Conservation (phyloP, 2,329 filamentous ascomycete genomes). For the Botryotinia convoluta region DNA sequence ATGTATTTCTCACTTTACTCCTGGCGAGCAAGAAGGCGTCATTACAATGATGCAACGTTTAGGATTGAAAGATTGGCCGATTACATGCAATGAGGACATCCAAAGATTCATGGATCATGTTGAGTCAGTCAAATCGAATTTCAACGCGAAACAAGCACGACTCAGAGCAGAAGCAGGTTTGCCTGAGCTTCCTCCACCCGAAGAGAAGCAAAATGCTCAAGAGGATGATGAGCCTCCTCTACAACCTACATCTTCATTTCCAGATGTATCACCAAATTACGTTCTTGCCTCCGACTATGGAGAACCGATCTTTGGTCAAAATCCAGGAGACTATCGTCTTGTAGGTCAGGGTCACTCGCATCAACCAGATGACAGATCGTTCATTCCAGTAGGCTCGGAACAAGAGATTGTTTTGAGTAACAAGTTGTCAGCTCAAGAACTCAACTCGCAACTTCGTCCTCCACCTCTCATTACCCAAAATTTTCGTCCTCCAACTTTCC, state of each 20-base stretch:
- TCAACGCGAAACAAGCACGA: not conserved
- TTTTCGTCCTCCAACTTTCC: not conserved
- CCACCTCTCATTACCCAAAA: not conserved
- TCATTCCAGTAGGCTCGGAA: not conserved
- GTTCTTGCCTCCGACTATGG: not conserved
- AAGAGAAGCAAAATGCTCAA: not conserved
- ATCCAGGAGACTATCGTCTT: not conserved
- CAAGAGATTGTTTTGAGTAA: not conserved
- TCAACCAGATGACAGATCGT: not conserved
- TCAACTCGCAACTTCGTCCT: not conserved
- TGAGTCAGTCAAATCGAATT: not conserved
- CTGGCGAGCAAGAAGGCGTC: not conserved
- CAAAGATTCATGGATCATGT: not conserved
- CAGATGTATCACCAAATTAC: not conserved
- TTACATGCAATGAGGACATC: not conserved
- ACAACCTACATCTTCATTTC: not conserved
- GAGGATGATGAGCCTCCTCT: not conserved
- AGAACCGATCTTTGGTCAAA: not conserved
- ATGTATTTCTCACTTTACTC: not conserved
- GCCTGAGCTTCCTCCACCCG: not conserved
- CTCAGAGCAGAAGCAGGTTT: not conserved
- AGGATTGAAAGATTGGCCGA: not conserved
- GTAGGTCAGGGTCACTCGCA: not conserved
- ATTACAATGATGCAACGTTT: not conserved
- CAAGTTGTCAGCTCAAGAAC: not conserved